Conservation (phyloP, 768 basidiomycete species). For the Asterophora lycoperdoides region DNA sequence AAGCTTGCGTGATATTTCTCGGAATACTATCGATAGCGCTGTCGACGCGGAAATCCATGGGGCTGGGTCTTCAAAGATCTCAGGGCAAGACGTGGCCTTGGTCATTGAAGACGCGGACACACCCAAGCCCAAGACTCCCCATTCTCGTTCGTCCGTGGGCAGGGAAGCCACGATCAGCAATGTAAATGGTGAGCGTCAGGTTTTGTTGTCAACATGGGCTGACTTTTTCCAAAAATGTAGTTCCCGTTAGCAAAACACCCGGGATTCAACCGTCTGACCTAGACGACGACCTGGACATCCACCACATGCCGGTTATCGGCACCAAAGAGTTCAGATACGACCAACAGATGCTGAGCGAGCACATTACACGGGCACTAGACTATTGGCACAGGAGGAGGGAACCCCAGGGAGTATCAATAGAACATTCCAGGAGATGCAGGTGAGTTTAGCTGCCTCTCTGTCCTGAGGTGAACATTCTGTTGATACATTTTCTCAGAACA, state of each 20-base stretch:
- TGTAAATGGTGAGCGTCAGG: background rate
- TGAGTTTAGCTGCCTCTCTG: constrained; percentile 42
- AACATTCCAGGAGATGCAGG: constrained; percentile 61
- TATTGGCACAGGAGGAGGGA: constrained; percentile 77
- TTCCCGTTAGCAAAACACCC: too few species aligned
- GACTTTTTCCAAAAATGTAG: too few species aligned
- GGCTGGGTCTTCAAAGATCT: background rate
- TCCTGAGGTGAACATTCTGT: background rate
- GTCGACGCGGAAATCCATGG: background rate
- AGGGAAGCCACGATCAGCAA: too few species aligned
- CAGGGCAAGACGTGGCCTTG: background rate
- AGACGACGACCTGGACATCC: constrained; percentile 9
- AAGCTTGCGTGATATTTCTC: constrained; percentile 31
- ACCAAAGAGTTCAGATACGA: constrained; percentile 56
- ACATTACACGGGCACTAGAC: constrained; percentile 50
- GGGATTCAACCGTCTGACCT: background rate
- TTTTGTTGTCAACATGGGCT: background rate
- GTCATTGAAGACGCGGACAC: background rate
- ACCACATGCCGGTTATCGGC: constrained; percentile 54
- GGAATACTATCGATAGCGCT: constrained; percentile 3
- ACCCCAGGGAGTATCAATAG: constrained; percentile 64
- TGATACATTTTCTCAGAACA: constrained; percentile 31
- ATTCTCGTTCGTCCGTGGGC: too few species aligned
- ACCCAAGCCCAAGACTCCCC: too few species aligned
- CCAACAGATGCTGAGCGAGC: constrained; percentile 43